Conservation (phyloP, 2,329 filamentous ascomycete genomes). For the Aspergillus hortae region DNA sequence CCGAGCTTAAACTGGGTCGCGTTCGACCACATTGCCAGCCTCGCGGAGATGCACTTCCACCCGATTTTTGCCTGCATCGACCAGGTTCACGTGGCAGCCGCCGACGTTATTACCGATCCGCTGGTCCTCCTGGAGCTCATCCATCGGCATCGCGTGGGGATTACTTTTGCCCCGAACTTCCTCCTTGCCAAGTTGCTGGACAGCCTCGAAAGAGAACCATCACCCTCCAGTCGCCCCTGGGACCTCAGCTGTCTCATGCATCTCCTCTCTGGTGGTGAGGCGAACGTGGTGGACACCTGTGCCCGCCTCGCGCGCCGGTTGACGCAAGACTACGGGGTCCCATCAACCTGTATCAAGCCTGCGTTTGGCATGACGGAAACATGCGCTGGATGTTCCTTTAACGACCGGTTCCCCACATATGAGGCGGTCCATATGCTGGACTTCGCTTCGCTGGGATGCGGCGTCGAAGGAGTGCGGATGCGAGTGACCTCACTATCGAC, state of each 20-base stretch:
- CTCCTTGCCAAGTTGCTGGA: constrained; percentile 15
- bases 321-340: constrained; percentile 23
- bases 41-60: constrained; percentile 53
- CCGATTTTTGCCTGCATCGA: constrained; percentile 31
- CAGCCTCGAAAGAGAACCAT: background rate
- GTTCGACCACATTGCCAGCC: constrained; percentile 53
- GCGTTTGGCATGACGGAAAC: constrained; percentile 45
- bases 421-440: constrained; percentile 22
- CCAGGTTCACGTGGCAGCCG: constrained; percentile 18
- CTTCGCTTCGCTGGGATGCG: background rate
- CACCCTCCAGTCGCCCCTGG: background rate
- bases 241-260: constrained; percentile 5
- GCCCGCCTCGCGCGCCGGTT: constrained; percentile 32
- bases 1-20: constrained; percentile 49
- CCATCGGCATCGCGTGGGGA: constrained; percentile 28
- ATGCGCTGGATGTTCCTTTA: constrained; percentile 49
- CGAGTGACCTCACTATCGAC: background rate
- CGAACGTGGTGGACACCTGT: constrained; percentile 35
- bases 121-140: constrained; percentile 40
- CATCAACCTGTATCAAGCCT: constrained; percentile 38
- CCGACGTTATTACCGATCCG: constrained; percentile 29
- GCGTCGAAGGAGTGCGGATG: background rate
- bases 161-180: constrained; percentile 25
- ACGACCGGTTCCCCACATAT: constrained; percentile 36
- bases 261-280: constrained; percentile 44